Base-by-base conservation (phyloP, 2,329 filamentous ascomycete genomes). In the Neonectria sp. region DNA sequence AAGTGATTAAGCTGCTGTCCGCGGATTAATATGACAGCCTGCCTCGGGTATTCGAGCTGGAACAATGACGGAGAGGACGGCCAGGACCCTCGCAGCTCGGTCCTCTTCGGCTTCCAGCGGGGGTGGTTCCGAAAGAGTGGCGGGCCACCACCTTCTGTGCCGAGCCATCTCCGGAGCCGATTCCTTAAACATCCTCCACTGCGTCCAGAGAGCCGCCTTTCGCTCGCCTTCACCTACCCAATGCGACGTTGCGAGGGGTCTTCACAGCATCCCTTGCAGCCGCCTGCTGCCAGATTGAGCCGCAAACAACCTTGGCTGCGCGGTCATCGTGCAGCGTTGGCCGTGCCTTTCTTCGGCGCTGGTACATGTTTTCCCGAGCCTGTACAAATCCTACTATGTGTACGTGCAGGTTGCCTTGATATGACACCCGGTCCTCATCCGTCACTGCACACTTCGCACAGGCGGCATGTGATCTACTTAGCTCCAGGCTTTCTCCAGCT, bases 91-190 rank as follows among this genome's bases (percentile, higher is more conserved):
- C 59, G 37, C 60, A 66, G 17, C 70, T 80, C 80, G 80, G 80
- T 74, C 75, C 75, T 74, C 77, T 73, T 82, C 80, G 80, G 80
- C 80, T 82, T 81, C 76, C 73, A 73, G 75, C 72, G 78, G 77
- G 77, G 75, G 68, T 57, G 63, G 53, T 67, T 68, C 73, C 70
- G 66, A 74, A 62, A 73, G 60, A 35, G 73, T 75, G 73, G 73
- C 68, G 37, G 72, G 73, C 60, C 60, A 63, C 63, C 40, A 63
- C 64, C 58, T 59, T 59, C 59, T 67, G 68, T 67, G 65, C 73
- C 73, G 73, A 75, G 71, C 69, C 55, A 67, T 33, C 49, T 27
- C 59, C 63, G 63, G 63, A 56, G 58, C 63, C 63, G 63, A 52
- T 29, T 27, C 24, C 46, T 29, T 27, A 8, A 21, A 45, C 40